Conservation (phyloP, 73 alveolate genomes). For the Paramecium biaurelia region DNA sequence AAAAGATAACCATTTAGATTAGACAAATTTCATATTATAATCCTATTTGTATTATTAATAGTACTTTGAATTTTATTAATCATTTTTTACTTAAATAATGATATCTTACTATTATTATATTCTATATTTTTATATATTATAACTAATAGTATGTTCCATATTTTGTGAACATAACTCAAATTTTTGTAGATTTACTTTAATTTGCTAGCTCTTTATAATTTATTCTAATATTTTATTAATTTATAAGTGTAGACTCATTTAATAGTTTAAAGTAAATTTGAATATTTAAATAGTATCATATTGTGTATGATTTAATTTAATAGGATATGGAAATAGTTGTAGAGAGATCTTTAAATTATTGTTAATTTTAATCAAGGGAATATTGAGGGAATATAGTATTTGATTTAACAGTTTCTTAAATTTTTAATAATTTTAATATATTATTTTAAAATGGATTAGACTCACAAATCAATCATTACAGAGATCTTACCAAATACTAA, state of each 20-base stretch:
- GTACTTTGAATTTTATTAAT: not conserved
- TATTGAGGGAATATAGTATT: not conserved
- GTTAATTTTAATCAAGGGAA: not conserved
- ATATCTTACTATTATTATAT: not conserved
- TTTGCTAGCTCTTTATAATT: too few relatives aligned
- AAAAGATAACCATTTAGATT: too few relatives aligned
- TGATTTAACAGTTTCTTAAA: not conserved
- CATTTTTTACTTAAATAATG: not conserved
- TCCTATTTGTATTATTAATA: too few relatives aligned
- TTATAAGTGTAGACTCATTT: not conserved
- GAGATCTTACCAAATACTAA: slow-evolving; percentile 64
- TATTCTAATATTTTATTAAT: too few relatives aligned
- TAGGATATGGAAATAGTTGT: not conserved
- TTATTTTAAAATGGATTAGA: not conserved
- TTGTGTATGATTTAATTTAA: not conserved
- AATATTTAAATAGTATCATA: not conserved
- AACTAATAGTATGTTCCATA: too few relatives aligned
- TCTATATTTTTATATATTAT: too few relatives aligned
- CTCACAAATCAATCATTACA: slow-evolving; percentile 1
- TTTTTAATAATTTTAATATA: not conserved
- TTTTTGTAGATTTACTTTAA: too few relatives aligned
- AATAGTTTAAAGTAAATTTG: not conserved
- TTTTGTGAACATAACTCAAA: too few relatives aligned
- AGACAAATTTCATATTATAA: too few relatives aligned
- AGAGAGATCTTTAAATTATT: not conserved